phyloP scores from a whole-genome alignment of 139 green algal genomes.

The Chlorella sp. region DNA sequence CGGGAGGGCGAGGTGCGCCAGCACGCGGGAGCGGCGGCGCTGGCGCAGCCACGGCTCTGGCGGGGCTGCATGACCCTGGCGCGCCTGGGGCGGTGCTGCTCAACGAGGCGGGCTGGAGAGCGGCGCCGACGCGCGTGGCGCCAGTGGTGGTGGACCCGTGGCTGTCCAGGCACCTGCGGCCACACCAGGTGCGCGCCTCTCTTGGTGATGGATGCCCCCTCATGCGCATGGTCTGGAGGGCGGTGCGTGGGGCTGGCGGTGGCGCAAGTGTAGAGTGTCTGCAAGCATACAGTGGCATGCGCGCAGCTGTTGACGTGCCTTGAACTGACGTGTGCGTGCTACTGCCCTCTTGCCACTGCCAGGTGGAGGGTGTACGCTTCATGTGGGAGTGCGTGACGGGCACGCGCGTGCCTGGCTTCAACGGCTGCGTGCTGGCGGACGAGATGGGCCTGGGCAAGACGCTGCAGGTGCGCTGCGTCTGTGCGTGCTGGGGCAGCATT shows the following conservation, averaged over 20 bases:
- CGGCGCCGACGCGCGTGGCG: background rate
- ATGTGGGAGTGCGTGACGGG: conserved; percentile 65
- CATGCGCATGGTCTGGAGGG: background rate
- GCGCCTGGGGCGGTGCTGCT: background rate
- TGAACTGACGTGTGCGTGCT: background rate
- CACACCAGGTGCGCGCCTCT: conserved; percentile 33
- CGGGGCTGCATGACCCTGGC: background rate
- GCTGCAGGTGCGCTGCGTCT: conserved; percentile 52
- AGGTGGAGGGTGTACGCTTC: conserved; percentile 68
- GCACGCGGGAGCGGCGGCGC: no score
- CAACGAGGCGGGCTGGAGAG: background rate
- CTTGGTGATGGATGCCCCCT: background rate
- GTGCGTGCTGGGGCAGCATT: no score
- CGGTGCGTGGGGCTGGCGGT: no score
- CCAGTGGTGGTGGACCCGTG: conserved; percentile 67
- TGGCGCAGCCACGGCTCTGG: background rate
- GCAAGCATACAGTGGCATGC: background rate
- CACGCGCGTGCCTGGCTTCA: conserved; percentile 11
- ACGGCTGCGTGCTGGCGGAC: conserved; percentile 73
- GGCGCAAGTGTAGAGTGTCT: no score
- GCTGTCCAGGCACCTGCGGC: conserved; percentile 44
- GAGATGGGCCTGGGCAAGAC: conserved; percentile 58
- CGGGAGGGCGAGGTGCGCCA: background rate
- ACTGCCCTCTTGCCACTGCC: background rate
- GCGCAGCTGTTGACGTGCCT: background rate